Percentiles rank a stretch among this genome's conserved stretches.
These are phyloP conservation scores for Fomes fomentarius DNA, from an alignment of 1,284 basidiomycete genomes.

Conservation along the genomic window DNA sequence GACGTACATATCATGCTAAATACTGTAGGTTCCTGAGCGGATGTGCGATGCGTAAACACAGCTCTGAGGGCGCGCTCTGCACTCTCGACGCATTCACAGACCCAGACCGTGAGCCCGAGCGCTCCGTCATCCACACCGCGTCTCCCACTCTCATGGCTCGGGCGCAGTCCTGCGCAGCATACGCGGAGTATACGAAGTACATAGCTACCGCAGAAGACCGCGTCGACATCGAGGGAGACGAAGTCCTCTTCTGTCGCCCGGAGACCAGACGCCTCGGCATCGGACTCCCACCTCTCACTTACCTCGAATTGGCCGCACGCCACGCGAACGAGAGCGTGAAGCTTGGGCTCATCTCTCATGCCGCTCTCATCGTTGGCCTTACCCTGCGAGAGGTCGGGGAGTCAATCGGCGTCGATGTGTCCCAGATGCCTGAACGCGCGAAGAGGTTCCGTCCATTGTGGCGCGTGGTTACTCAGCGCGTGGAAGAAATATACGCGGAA, in stretches of 20 bases:
- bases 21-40: constrained; percentile 11
- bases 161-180: constrained; percentile 16
- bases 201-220: not conserved
- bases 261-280: not conserved
- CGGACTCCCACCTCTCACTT: constrained; percentile 5
- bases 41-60: constrained; percentile 5
- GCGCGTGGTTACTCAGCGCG: constrained; percentile 5
- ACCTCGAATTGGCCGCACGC: constrained; percentile 3
- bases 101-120: not conserved
- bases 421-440: not conserved
- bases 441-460: constrained; percentile 9
- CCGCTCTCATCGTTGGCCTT: constrained; percentile 5
- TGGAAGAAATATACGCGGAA: constrained; percentile 6
- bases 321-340: constrained; percentile 17
- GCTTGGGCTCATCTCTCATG: constrained; percentile 10
- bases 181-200: constrained; percentile 11
- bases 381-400: constrained; percentile 7
- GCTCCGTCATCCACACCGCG: not conserved
- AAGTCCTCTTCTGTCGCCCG: constrained; percentile 5
- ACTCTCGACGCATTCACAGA: constrained; percentile 11
- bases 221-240: not conserved
- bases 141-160: constrained; percentile 1
- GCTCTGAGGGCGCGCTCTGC: constrained; percentile 12
- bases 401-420: constrained; percentile 3
- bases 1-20: not conserved